Conservation (phyloP, 176 grass and related monocot species). For the Eragrostis nindensis region DNA sequence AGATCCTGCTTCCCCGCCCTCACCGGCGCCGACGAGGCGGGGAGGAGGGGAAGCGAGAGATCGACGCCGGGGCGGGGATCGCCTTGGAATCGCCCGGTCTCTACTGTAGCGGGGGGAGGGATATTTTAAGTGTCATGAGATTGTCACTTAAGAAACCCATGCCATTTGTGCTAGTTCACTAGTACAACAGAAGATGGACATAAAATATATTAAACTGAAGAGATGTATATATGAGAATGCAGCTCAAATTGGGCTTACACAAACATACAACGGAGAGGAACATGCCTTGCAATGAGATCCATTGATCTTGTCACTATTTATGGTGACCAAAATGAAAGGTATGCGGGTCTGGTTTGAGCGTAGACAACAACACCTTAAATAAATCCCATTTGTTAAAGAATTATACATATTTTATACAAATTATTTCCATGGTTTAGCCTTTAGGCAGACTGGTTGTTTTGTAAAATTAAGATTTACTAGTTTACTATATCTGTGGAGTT, state of each 20-base stretch:
- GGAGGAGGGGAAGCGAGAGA: too few relatives aligned
- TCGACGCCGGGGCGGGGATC: too few relatives aligned
- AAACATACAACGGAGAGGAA: not conserved
- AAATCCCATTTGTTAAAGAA: not conserved
- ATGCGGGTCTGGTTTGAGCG: not conserved
- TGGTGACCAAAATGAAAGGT: not conserved
- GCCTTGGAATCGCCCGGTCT: too few relatives aligned
- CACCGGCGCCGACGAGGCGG: too few relatives aligned
- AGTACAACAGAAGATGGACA: not conserved
- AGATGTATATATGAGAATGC: not conserved
- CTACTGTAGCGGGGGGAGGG: too few relatives aligned
- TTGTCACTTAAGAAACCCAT: too few relatives aligned
- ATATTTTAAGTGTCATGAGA: too few relatives aligned
- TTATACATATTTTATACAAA: not conserved
- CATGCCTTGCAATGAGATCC: not conserved
- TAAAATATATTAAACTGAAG: not conserved
- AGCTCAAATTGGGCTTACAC: not conserved
- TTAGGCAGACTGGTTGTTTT: too few relatives aligned
- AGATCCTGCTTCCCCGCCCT: too few relatives aligned
- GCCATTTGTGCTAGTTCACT: too few relatives aligned
- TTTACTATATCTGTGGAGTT: not conserved
- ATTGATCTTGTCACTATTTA: conserved; percentile 14
- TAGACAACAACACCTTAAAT: not conserved
- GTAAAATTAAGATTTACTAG: too few relatives aligned
- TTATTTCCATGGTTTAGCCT: not conserved